These are phyloP conservation scores for Aspergillus nomiae DNA, from an alignment of 2,329 filamentous ascomycete species.

Conservation along the genomic window DNA sequence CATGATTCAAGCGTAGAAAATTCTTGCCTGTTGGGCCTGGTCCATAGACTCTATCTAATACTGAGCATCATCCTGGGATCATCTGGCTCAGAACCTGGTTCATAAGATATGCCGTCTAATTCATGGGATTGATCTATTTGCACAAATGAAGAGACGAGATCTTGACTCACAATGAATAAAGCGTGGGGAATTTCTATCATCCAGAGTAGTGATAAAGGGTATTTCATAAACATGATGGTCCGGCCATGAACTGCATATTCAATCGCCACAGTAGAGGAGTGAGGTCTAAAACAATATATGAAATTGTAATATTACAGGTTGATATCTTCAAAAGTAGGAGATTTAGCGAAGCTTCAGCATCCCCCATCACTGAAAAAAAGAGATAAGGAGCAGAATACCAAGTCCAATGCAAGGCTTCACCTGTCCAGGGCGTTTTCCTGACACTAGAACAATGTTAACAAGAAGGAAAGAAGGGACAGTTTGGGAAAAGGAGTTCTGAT, in stretches of 20 bases:
- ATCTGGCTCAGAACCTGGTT: background rate
- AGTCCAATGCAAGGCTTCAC: slow-evolving; percentile 9
- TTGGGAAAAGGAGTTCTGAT: background rate
- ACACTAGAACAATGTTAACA: slow-evolving; percentile 17
- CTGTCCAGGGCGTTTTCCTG: slow-evolving; percentile 34
- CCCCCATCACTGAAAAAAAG: no score
- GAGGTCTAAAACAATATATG: no score
- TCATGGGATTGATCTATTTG: background rate
- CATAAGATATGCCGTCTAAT: background rate
- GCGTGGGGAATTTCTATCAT: no score
- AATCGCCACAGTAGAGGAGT: no score
- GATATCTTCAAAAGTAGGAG: no score
- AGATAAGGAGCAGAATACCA: background rate
- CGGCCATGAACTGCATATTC: no score
- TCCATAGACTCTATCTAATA: background rate
- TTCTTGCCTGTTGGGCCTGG: background rate
- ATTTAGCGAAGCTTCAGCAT: no score
- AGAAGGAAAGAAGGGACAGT: background rate
- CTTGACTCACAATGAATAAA: background rate
- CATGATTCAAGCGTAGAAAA: background rate
- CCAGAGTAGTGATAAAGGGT: no score
- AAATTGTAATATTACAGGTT: no score
- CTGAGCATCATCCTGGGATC: background rate
- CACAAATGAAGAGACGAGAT: background rate
- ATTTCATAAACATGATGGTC: no score